Base-by-base conservation (phyloP, 2,329 filamentous ascomycete species). In the Zymoseptoria tritici region DNA sequence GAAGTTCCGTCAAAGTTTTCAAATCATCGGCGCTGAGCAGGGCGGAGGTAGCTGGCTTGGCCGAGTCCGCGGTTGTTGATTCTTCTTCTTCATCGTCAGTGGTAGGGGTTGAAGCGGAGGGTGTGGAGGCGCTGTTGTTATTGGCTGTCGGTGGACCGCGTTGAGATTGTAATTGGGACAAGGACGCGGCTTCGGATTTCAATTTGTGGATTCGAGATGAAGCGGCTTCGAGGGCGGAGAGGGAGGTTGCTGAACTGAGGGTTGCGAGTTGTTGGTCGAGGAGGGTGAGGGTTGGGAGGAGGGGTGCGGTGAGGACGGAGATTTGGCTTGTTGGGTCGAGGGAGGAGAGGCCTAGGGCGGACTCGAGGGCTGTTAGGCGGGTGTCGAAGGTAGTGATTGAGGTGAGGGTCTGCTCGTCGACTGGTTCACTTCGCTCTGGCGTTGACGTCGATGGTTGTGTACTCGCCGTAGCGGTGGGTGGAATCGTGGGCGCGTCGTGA, bases 1-100 rank as follows among this genome's bases (percentile, higher is more conserved):
- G 97, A 4, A 99, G 83, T 1, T 92, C 90, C 65, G 96, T 94
- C 72, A 99, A 89, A 73, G 96, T 96, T 57, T 89, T 82, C 49
- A 86, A 82, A 68, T 95, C 89, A 67, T 96, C 91, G 8, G 62
- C 22, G 81, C 77, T 64, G 26, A 71, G 57, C 52, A 66, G n/a
- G 73, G 8, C 3, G 52, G 49, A 3, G 4, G 55, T 46, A 24
- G 58, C 19, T 31, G 49, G 51, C 8, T 77, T 72, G 8, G 72
- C 77, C 19, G 79, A 78, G 55, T 64, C 59, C 13, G 36, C 13
- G 31, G 58, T 59, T 13, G 54, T 16, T 29, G 57, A 63, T 22
- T 61, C 57, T 49, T 63, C 57, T 49, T 63, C 58, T 36, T 46
- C 46, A 31, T 60, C 52, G 49, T 51, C 22, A 49, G 24, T 19